Conservation (phyloP, 257 asterid species). For the Solanum chilense region DNA sequence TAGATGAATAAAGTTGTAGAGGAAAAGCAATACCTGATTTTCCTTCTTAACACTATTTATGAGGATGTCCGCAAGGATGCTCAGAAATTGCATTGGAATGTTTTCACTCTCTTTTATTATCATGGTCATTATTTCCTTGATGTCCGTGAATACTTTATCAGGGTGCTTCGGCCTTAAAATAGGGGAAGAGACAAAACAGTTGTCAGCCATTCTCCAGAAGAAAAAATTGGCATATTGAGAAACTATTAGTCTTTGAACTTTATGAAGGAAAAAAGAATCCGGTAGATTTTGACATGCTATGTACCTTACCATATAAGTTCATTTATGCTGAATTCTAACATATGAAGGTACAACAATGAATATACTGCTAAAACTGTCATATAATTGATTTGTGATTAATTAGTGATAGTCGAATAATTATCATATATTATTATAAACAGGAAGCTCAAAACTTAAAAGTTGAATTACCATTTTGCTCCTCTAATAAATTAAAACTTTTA, state of each 20-base stretch:
- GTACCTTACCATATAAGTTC: neutral
- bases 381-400: neutral
- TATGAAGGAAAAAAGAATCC: neutral
- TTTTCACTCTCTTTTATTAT: constrained; percentile 40
- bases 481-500: no score
- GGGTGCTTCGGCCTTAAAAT: constrained; percentile 33
- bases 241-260: neutral
- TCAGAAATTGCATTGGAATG: constrained; percentile 36
- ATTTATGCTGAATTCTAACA: neutral
- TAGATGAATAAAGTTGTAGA: neutral
- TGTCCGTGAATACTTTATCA: constrained; percentile 18
- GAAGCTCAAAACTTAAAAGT: no score
- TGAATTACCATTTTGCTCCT: no score
- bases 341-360: neutral
- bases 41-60: constrained; percentile 37
- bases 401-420: neutral
- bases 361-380: neutral
- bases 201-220: neutral
- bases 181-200: neutral
- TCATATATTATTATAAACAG: neutral
- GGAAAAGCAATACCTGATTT: constrained; percentile 25
- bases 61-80: constrained; percentile 13
- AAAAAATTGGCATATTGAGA: neutral
- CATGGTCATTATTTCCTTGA: constrained; percentile 38
- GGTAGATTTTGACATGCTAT: neutral